Conservation (phyloP, 768 basidiomycete genomes). For the Naganishia vishniacii region DNA sequence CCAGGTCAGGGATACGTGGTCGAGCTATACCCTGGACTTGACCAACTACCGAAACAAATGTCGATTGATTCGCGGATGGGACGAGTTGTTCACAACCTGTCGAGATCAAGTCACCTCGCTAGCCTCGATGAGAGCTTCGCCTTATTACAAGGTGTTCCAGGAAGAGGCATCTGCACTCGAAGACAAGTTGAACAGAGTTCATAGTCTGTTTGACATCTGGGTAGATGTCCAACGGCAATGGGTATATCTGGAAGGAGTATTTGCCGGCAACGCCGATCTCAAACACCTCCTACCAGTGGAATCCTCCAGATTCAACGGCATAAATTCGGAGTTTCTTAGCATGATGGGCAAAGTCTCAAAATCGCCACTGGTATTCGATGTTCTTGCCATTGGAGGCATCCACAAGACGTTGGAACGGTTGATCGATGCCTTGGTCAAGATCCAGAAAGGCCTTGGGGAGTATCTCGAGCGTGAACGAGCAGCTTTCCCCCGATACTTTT, state of each 20-base stretch:
- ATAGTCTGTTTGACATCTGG: conserved; percentile 98
- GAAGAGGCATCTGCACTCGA: conserved; percentile 76
- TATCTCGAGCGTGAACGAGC: conserved; percentile 96
- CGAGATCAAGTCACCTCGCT: conserved; percentile 94
- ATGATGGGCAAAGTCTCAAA: conserved; percentile 99
- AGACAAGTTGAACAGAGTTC: conserved; percentile 90
- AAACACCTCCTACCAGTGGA: conserved; percentile 97
- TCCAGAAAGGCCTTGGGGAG: conserved; percentile 97
- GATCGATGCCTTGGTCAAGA: conserved; percentile 92
- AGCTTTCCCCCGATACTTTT: conserved; percentile 98
- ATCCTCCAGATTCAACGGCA: conserved; percentile 94
- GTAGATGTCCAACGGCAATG: conserved; percentile 99
- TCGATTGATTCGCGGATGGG: conserved; percentile 91
- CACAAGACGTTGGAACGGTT: conserved; percentile 97
- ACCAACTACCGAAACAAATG: conserved; percentile 99
- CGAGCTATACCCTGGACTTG: conserved; percentile 86
- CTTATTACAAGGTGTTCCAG: conserved; percentile 75
- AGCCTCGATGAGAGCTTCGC: conserved; percentile 93
- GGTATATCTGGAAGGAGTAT: conserved; percentile 99
- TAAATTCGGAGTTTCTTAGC: conserved; percentile 93
- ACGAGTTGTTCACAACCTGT: conserved; percentile 93
- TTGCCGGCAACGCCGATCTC: conserved; percentile 99
- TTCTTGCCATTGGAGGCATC: conserved; percentile 89
- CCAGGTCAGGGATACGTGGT: conserved; percentile 96
- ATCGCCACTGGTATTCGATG: conserved; percentile 93